Conservation (phyloP, 257 asterid species). For the Striga asiatica region DNA sequence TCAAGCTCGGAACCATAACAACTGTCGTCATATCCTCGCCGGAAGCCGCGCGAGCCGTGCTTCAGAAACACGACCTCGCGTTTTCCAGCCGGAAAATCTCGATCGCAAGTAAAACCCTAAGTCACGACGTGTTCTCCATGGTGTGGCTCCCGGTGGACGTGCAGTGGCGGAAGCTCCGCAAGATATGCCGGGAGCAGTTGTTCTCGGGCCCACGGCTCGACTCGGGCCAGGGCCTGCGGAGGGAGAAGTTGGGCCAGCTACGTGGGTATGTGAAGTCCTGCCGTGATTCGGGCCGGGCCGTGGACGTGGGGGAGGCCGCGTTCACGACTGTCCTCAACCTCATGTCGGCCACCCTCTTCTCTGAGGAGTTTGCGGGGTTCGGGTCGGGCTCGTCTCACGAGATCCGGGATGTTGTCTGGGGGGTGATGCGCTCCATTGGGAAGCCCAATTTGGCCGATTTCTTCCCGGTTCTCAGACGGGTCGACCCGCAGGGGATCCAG, state of each 20-base stretch:
- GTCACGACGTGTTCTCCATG: background rate
- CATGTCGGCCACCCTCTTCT: conserved; percentile 12
- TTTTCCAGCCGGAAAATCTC: background rate
- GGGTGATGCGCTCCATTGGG: background rate
- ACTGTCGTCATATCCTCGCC: conserved; percentile 15
- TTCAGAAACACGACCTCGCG: background rate
- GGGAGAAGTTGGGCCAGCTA: background rate
- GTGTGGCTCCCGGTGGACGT: background rate
- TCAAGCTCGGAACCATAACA: conserved; percentile 13
- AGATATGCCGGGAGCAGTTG: background rate
- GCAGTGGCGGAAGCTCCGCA: background rate
- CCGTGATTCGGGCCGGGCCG: background rate
- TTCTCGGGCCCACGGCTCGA: background rate
- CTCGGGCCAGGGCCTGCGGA: background rate
- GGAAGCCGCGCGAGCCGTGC: background rate
- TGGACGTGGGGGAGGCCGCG: background rate
- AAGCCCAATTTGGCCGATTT: background rate
- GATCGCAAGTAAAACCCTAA: background rate
- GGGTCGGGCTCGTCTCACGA: conserved; percentile 15
- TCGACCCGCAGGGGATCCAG: conserved; percentile 15
- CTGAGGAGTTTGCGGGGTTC: conserved; percentile 13
- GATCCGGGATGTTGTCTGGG: conserved; percentile 12
- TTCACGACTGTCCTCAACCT: conserved; percentile 21
- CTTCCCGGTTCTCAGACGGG: background rate
- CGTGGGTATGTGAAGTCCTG: background rate